Evolutionary conservation across 495 filamentous ascomycete genomes (phyloP).

Genomic region (Sporormia fimetaria): DNA sequence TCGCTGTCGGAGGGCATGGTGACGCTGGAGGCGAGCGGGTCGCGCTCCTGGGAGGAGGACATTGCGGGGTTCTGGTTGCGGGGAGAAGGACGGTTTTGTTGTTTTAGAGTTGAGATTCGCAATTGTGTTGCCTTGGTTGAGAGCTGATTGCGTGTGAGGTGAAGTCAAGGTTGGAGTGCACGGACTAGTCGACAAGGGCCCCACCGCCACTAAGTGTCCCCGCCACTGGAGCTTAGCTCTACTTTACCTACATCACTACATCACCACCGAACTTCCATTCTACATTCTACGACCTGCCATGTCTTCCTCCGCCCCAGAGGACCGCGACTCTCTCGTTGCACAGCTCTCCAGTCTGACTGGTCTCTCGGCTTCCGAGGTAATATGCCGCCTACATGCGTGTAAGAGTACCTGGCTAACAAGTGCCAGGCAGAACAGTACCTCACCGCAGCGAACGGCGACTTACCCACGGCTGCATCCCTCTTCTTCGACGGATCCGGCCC

Average conservation of each 20-base stretch:
- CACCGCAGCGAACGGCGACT: constrained; percentile 53
- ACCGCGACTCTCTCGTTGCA: constrained; percentile 15
- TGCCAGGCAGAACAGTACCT: constrained; percentile 62
- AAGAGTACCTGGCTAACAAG: constrained; percentile 10
- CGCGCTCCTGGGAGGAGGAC: constrained; percentile 31
- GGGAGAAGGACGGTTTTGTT: not conserved
- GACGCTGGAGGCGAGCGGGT: constrained; percentile 63
- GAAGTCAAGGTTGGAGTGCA: too few species aligned
- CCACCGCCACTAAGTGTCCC: too few species aligned
- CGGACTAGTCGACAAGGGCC: too few species aligned
- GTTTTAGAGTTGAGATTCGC: too few species aligned
- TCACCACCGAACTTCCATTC: not conserved
- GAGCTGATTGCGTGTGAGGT: too few species aligned
- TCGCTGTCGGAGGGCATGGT: constrained; percentile 87
- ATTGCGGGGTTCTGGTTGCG: not conserved
- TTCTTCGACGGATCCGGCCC: constrained; percentile 45
- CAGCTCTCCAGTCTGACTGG: constrained; percentile 45
- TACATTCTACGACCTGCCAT: constrained; percentile 1
- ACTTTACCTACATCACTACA: not conserved
- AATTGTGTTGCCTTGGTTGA: too few species aligned
- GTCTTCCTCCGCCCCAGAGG: constrained; percentile 13
- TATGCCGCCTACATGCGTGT: constrained; percentile 10
- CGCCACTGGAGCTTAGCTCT: too few species aligned
- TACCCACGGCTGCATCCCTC: constrained; percentile 53
- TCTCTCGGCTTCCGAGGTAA: constrained; percentile 51